Base-by-base conservation (phyloP, 2,329 filamentous ascomycete genomes). In the Colletotrichum plurivorum region DNA sequence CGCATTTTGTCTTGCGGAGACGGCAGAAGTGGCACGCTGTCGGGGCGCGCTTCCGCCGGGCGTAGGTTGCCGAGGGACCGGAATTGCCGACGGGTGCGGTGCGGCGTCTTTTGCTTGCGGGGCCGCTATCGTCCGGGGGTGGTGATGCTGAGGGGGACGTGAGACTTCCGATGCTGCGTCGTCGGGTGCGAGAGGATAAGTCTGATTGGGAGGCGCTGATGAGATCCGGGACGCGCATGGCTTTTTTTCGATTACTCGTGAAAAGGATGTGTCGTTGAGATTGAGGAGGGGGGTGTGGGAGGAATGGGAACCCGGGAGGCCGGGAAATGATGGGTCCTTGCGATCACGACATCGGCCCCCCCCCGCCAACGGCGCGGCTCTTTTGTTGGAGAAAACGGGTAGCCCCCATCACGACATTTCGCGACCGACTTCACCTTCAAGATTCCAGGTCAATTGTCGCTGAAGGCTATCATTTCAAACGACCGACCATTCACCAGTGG, bases 1-100 rank as follows among this genome's bases (percentile, higher is more conserved):
- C 61, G 53, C 43, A 57, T 15, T 64, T 62, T 10, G 67, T 67
- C 13, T 70, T 70, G 36, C 63, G 63, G 3, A 70, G 45, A 22
- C 67, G 62, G 16, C 62, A 69, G n/a, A 69, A 66, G 10, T 66
- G 41, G 51, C 67, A 67, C 4, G 67, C 67, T 18, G 56, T 65
- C 1, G 53, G 53, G 16, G 67, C 53, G 16, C 67, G 67, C 41
- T 70, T 70, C 15, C 67, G 58, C 2, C 57, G 45, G 0, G 67
- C 15, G 13, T 43, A 51, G 18, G 54, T 3, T 4, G 41, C 16
- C 5, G 41, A 15, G 1, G 41, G 13, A 2, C 5, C 16, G 15
- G 13, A 1, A 5, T 16, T 43, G 36, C 12, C 20, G 1, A 2
- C 45, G 39, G 7, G 45, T 6, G 12, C n/a, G 0, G 18, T 20